These are phyloP conservation scores for Amanita rimosa DNA, from an alignment of 768 basidiomycete genomes.

Conservation along the genomic window DNA sequence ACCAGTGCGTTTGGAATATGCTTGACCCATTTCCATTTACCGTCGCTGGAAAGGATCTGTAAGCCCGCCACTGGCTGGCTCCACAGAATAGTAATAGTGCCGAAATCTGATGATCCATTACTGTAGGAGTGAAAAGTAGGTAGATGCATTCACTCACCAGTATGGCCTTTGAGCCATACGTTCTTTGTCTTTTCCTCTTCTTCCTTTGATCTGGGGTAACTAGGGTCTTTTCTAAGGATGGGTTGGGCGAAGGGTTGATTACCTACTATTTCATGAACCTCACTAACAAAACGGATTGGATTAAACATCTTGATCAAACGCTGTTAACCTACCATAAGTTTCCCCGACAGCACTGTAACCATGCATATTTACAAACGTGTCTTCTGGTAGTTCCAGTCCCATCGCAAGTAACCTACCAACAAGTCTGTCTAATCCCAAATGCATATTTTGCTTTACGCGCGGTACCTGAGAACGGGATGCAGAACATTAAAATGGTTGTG, in stretches of 20 bases:
- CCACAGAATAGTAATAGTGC: conserved; percentile 45
- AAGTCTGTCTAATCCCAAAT: neutral
- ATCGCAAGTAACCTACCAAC: conserved; percentile 32
- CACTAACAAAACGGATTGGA: conserved; percentile 21
- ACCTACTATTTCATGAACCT: conserved; percentile 60
- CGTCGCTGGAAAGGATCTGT: conserved; percentile 42
- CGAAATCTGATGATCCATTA: conserved; percentile 28
- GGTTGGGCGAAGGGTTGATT: neutral
- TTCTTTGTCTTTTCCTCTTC: conserved; percentile 40
- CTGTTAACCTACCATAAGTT: conserved; percentile 23
- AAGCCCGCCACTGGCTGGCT: conserved; percentile 46
- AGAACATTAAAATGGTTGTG: conserved; percentile 43
- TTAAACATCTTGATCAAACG: neutral
- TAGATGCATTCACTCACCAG: conserved; percentile 21
- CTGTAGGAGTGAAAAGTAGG: neutral
- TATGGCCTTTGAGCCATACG: conserved; percentile 56
- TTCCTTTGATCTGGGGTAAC: conserved; percentile 37
- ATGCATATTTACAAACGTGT: conserved; percentile 37
- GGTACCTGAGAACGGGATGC: conserved; percentile 33
- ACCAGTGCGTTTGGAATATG: conserved; percentile 51
- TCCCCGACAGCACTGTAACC: conserved; percentile 28
- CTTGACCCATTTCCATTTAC: conserved; percentile 45
- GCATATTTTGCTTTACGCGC: neutral
- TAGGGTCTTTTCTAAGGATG: conserved; percentile 10
- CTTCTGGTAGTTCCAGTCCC: conserved; percentile 44